Evolutionary conservation across 2,329 filamentous ascomycete species (phyloP).

Genomic region (Diplocarpon rosae): DNA sequence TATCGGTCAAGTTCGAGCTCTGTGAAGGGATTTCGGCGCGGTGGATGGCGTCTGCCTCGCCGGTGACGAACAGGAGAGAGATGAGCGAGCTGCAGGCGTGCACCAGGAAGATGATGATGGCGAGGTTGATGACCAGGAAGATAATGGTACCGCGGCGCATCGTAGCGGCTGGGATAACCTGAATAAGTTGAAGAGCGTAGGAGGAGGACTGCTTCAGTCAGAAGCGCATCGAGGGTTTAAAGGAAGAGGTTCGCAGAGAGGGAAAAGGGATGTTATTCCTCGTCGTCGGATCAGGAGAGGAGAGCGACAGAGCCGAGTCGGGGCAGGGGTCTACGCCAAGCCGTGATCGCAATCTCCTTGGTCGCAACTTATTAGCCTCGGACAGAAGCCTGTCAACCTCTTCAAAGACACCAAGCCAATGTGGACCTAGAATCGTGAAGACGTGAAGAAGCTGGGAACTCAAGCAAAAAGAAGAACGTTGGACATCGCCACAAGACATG

Average conservation of each 20-base stretch:
- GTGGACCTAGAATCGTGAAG: too few relatives aligned
- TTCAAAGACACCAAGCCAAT: too few relatives aligned
- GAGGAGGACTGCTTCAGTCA: not conserved
- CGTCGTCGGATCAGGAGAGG: not conserved
- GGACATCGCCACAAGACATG: too few relatives aligned
- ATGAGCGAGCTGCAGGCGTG: conserved; percentile 61
- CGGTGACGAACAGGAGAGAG: conserved; percentile 57
- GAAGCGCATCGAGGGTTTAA: not conserved
- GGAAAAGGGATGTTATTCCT: not conserved
- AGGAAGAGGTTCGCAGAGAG: not conserved
- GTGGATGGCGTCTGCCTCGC: conserved; percentile 54
- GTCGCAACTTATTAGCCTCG: too few relatives aligned
- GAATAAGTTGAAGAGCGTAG: too few relatives aligned
- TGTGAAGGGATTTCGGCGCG: conserved; percentile 54
- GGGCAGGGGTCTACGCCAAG: not conserved
- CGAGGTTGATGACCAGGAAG: conserved; percentile 43
- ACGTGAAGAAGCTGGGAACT: too few relatives aligned
- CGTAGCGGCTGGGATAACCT: conserved; percentile 4
- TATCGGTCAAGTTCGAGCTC: conserved; percentile 46
- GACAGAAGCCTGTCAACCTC: too few relatives aligned
- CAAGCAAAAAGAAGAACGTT: too few relatives aligned
- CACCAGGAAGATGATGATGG: conserved; percentile 53
- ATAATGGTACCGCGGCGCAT: conserved; percentile 27
- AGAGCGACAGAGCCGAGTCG: not conserved
- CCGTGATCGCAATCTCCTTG: not conserved